A percentile compares a stretch with the other conserved stretches of the same genome.
Evolutionary conservation across 805 yeast species (phyloP).

Genomic region (Blastobotrys chiropterorum): DNA sequence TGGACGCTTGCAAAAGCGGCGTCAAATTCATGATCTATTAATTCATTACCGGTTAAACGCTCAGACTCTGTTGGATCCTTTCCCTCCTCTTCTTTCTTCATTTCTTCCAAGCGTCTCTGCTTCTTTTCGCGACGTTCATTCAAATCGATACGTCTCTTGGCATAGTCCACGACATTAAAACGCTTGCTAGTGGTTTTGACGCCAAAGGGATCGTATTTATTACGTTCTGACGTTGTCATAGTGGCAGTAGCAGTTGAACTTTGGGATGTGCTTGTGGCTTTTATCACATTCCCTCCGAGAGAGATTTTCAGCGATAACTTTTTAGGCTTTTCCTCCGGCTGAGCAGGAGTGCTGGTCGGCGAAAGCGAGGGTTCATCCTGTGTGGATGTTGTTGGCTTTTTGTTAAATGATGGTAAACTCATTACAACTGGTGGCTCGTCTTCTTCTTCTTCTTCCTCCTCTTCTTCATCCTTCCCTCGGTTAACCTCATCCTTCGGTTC

Average conservation of each 20-base stretch:
- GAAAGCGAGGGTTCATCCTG: not conserved
- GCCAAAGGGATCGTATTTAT: conserved; percentile 13
- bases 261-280: not conserved
- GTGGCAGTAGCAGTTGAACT: conserved; percentile 5
- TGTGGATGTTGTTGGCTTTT: not conserved
- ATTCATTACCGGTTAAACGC: not conserved
- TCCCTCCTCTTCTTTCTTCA: not conserved
- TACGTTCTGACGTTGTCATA: conserved; percentile 4
- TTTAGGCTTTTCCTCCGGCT: conserved; percentile 5
- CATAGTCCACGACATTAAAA: conserved; percentile 13
- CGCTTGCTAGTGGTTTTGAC: conserved; percentile 6
- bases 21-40: conserved; percentile 9
- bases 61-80: not conserved
- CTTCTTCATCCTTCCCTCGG: conserved; percentile 4
- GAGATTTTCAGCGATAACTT: conserved; percentile 9
- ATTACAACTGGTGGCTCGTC: not conserved
- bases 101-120: not conserved
- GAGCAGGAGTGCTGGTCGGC: not conserved
- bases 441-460: conserved; percentile 5
- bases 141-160: conserved; percentile 5
- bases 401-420: not conserved
- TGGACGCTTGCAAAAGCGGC: conserved; percentile 11
- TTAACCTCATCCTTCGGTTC: conserved; percentile 4
- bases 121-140: conserved; percentile 9
- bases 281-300: conserved; percentile 3